These are phyloP conservation scores for Polytolypa hystricis DNA, from an alignment of 2,329 filamentous ascomycete species.

Conservation along the genomic window DNA sequence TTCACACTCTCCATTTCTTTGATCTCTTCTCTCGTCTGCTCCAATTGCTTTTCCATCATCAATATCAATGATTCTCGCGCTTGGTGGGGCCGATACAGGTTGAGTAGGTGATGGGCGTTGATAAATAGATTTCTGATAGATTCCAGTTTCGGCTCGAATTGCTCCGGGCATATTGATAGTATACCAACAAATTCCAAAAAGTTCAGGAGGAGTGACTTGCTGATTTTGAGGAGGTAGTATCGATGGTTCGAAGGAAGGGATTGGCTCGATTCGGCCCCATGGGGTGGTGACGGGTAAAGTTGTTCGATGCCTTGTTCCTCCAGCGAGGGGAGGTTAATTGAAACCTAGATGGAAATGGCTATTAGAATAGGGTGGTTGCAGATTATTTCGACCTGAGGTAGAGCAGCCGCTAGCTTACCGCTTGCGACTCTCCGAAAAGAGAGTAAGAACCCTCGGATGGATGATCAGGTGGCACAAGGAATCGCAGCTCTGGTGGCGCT, in stretches of 20 bases:
- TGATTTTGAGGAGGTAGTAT: slow-evolving; percentile 59
- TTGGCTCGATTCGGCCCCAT: slow-evolving; percentile 49
- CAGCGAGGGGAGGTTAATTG: slow-evolving; percentile 54
- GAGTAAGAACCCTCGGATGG: slow-evolving; percentile 61
- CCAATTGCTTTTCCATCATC: slow-evolving; percentile 77
- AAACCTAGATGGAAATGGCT: slow-evolving; percentile 30
- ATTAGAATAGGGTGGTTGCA: too few relatives aligned
- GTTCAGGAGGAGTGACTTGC: slow-evolving; percentile 76
- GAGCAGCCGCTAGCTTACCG: slow-evolving; percentile 33
- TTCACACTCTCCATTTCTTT: slow-evolving; percentile 65
- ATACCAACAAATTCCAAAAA: slow-evolving; percentile 75
- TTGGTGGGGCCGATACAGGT: slow-evolving; percentile 89
- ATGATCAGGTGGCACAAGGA: slow-evolving; percentile 69
- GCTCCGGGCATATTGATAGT: slow-evolving; percentile 54
- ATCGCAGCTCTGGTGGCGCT: slow-evolving; percentile 60
- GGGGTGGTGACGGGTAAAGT: slow-evolving; percentile 46
- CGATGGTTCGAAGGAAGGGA: slow-evolving; percentile 40
- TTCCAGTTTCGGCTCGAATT: slow-evolving; percentile 59
- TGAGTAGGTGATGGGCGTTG: slow-evolving; percentile 87
- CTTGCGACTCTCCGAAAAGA: slow-evolving; percentile 60
- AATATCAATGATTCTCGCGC: slow-evolving; percentile 76
- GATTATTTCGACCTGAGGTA: too few relatives aligned
- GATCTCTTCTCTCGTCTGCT: slow-evolving; percentile 62
- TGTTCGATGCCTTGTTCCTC: slow-evolving; percentile 60
- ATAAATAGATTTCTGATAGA: slow-evolving; percentile 74